These are phyloP conservation scores for Claviceps digitariae DNA, from an alignment of 2,329 filamentous ascomycete species.

Conservation along the genomic window DNA sequence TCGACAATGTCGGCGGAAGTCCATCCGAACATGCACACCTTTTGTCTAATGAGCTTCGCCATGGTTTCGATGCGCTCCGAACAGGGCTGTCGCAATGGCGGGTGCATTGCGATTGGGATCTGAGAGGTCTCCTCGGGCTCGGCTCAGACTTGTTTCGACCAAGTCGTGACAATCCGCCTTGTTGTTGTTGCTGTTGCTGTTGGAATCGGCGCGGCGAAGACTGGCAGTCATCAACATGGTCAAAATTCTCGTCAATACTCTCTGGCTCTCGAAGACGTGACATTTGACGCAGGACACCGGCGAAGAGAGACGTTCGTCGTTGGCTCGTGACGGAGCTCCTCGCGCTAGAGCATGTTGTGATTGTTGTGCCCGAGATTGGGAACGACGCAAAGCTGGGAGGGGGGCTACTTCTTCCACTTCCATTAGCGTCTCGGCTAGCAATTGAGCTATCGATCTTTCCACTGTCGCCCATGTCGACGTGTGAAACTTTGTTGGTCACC, in stretches of 20 bases:
- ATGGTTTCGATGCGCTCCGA: slow-evolving; percentile 10
- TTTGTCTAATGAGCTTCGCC: slow-evolving; percentile 14
- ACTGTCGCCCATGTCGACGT: neutral
- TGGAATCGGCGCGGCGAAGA: neutral
- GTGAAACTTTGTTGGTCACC: neutral
- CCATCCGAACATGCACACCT: slow-evolving; percentile 9
- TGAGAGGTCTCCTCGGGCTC: slow-evolving; percentile 2
- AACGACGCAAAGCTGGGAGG: slow-evolving; percentile 4
- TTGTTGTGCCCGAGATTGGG: slow-evolving; percentile 9
- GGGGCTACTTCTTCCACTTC: slow-evolving; percentile 2
- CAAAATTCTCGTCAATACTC: neutral
- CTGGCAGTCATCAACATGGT: neutral
- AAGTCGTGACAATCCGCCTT: neutral
- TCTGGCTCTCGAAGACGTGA: neutral
- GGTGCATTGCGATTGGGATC: slow-evolving; percentile 9
- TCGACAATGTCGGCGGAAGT: slow-evolving; percentile 15
- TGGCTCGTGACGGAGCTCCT: slow-evolving; percentile 6
- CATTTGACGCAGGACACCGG: slow-evolving; percentile 3
- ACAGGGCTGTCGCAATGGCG: slow-evolving; percentile 10
- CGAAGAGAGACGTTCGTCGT: slow-evolving; percentile 5
- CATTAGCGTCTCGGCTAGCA: neutral
- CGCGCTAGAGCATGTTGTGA: slow-evolving; percentile 12
- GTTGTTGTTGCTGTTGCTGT: neutral
- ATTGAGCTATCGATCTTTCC: neutral
- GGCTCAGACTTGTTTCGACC: neutral